Evolutionary conservation across 2,329 filamentous ascomycete genomes (phyloP).

Genomic region (Monosporascus sp.): DNA sequence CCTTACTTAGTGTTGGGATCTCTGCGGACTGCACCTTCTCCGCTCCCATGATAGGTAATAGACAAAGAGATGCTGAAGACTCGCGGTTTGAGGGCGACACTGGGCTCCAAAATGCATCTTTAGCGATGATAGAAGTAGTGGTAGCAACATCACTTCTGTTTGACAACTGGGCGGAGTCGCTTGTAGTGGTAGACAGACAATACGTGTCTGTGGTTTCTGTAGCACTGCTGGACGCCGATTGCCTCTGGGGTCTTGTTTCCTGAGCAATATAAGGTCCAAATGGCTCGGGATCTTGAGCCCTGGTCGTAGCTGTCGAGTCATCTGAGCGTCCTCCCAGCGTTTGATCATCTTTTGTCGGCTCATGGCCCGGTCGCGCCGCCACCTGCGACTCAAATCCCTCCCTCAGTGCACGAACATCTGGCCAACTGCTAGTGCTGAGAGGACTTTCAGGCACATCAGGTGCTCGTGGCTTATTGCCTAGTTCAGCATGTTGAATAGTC

Average conservation of each 20-base stretch:
- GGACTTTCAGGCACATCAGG: not conserved
- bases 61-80: not conserved
- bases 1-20: not conserved
- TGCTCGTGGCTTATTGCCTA: not conserved
- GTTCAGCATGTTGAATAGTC: not conserved
- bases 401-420: not conserved
- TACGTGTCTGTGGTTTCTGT: slow-evolving; percentile 11
- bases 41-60: not conserved
- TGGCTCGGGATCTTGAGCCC: slow-evolving; percentile 1
- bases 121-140: slow-evolving; percentile 2
- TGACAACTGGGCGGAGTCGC: slow-evolving; percentile 9
- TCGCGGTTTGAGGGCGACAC: not conserved
- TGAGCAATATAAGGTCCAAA: slow-evolving; percentile 1
- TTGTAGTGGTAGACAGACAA: slow-evolving; percentile 11
- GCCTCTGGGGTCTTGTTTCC: slow-evolving; percentile 5
- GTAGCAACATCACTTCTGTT: slow-evolving; percentile 12
- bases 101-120: not conserved
- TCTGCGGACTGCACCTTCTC: not conserved
- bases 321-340: not conserved
- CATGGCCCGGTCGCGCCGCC: not conserved
- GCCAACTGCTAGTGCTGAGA: not conserved
- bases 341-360: not conserved
- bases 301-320: not conserved
- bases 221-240: slow-evolving; percentile 11
- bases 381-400: not conserved